A percentile compares a stretch with the other conserved stretches of the same genome.
Evolutionary conservation across 345 rosid genomes (phyloP).

Genomic region (Cardamine occulta): DNA sequence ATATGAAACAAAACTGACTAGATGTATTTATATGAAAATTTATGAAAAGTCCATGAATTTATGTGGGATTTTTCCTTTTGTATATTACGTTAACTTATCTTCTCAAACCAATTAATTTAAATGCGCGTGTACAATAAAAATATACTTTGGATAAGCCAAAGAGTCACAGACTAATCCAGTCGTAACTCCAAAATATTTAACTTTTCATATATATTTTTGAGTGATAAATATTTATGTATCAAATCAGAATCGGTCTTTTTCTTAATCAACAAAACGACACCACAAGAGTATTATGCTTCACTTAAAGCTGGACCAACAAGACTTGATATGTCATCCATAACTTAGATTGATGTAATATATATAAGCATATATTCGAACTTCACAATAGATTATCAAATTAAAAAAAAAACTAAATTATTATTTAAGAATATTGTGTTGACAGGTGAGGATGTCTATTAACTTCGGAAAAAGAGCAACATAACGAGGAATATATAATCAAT

Average conservation of each 20-base stretch:
- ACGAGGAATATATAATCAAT: slow-evolving; percentile 37
- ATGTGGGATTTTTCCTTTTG: background rate
- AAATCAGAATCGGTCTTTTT: slow-evolving; percentile 6
- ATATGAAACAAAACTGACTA: background rate
- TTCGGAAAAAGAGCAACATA: slow-evolving; percentile 6
- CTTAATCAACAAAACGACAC: slow-evolving; percentile 22
- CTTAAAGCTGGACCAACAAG: slow-evolving; percentile 39
- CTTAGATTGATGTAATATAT: slow-evolving; percentile 30
- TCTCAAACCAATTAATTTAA: background rate
- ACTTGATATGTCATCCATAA: slow-evolving; percentile 33
- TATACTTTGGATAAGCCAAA: background rate
- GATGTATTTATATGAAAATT: background rate
- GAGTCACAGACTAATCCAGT: background rate
- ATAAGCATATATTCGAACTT: slow-evolving; percentile 44
- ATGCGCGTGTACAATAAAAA: background rate
- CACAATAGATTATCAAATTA: slow-evolving; percentile 18
- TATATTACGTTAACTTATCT: background rate
- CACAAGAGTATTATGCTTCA: slow-evolving; percentile 22
- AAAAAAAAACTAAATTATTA: background rate
- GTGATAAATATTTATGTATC: background rate
- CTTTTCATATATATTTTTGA: background rate
- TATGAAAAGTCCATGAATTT: too few relatives aligned
- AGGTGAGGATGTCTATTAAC: slow-evolving; percentile 22
- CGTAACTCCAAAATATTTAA: background rate
- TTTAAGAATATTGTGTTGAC: background rate